Conservation (phyloP, 345 rosid species). For the Dipteronia sinensis region DNA sequence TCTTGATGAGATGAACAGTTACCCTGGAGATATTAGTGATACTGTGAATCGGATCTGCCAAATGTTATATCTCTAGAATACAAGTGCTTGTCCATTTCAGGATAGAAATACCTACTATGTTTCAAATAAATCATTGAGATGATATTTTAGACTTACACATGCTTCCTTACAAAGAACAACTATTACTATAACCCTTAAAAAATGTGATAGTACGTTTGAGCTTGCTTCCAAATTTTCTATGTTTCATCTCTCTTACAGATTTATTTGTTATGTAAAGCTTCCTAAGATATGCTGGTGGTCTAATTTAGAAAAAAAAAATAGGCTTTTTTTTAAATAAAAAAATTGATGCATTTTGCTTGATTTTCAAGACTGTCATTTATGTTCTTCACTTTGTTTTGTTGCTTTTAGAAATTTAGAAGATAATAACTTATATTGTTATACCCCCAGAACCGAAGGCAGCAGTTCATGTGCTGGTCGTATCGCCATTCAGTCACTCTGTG, state of each 20-base stretch:
- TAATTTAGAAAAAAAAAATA: no score
- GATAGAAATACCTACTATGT: not conserved
- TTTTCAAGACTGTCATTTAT: not conserved
- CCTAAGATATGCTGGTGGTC: not conserved
- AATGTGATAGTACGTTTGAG: not conserved
- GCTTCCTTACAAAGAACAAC: not conserved
- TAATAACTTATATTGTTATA: constrained; percentile 16
- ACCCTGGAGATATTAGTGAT: not conserved
- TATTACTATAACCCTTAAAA: not conserved
- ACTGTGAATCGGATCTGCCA: not conserved
- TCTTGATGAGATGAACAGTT: not conserved
- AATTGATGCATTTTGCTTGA: not conserved
- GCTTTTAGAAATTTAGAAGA: not conserved
- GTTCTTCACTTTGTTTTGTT: not conserved
- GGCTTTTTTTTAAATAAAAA: no score
- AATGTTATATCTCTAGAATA: not conserved
- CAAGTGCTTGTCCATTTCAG: not conserved
- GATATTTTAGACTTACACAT: not conserved
- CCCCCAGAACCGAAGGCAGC: constrained; percentile 55
- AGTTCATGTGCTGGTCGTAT: constrained; percentile 61
- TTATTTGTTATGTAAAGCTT: not conserved
- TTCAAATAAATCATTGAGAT: not conserved
- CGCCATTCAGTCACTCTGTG: constrained; percentile 86
- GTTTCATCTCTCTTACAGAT: not conserved
- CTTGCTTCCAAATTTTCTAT: not conserved